These are phyloP conservation scores for Botrytis paeoniae DNA, from an alignment of 2,329 filamentous ascomycete genomes.

Conservation along the genomic window DNA sequence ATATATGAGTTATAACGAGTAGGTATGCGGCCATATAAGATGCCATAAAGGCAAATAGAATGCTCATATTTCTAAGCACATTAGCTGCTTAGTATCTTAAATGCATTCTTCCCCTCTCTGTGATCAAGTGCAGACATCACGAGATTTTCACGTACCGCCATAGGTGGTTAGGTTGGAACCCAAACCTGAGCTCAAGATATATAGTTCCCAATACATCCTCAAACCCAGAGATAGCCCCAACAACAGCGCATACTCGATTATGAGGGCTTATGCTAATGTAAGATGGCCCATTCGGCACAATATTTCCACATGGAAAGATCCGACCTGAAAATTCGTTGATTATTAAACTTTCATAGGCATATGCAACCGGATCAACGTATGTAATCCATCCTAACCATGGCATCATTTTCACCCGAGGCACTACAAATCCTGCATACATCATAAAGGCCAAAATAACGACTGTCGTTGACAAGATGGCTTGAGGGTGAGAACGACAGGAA, in stretches of 20 bases:
- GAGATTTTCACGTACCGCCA: constrained; percentile 49
- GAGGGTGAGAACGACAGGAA: constrained; percentile 65
- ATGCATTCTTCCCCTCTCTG: no score
- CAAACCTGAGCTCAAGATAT: constrained; percentile 54
- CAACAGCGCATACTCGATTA: constrained; percentile 51
- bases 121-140: no score
- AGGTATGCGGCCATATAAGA: constrained; percentile 63
- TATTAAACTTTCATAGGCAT: constrained; percentile 77
- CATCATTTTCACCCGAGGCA: constrained; percentile 58
- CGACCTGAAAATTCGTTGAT: constrained; percentile 69
- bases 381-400: constrained; percentile 82
- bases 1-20: constrained; percentile 57
- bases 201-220: constrained; percentile 46
- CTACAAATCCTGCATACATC: constrained; percentile 42
- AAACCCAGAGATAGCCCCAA: constrained; percentile 56
- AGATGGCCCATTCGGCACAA: constrained; percentile 25
- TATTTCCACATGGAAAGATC: constrained; percentile 28
- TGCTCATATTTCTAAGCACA: constrained; percentile 55
- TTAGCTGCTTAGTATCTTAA: background rate
- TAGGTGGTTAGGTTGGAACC: constrained; percentile 56
- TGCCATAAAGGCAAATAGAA: constrained; percentile 62
- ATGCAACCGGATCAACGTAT: constrained; percentile 59
- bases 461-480: constrained; percentile 59
- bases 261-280: constrained; percentile 24
- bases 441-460: constrained; percentile 42